phyloP scores from a whole-genome alignment of 305 asterid genomes.

The Andrographis paniculata region DNA sequence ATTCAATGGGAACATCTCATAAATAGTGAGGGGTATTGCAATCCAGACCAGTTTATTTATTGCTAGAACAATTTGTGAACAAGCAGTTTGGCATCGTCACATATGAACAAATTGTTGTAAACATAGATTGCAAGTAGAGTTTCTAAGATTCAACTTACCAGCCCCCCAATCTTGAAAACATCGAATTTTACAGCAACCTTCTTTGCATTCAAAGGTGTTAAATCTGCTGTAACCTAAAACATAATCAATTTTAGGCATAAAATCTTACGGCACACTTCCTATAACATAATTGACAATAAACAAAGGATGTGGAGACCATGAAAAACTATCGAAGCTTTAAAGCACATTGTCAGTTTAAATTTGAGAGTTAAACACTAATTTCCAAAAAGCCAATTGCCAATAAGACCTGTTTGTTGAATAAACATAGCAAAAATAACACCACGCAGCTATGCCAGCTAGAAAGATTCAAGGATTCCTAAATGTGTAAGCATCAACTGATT shows the following conservation, averaged over 20 bases:
- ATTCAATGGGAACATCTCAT: too few relatives aligned
- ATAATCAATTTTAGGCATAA: neutral
- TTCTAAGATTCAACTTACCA: constrained; percentile 32
- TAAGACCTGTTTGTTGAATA: neutral
- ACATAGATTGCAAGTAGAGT: neutral
- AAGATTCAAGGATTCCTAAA: too few relatives aligned
- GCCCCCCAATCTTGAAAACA: constrained; percentile 69
- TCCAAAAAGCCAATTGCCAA: neutral
- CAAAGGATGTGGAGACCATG: neutral
- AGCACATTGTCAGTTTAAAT: neutral
- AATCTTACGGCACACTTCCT: neutral
- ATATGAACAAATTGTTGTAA: neutral
- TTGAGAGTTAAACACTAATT: neutral
- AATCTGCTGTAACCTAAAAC: constrained; percentile 79
- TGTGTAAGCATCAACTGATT: too few relatives aligned
- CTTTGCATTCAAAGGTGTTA: constrained; percentile 63
- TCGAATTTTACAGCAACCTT: constrained; percentile 87
- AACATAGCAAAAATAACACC: neutral
- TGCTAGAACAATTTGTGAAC: too few relatives aligned
- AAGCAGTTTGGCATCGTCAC: too few relatives aligned
- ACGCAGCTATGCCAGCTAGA: neutral
- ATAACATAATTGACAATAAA: neutral
- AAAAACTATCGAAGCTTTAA: neutral
- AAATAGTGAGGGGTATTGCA: too few relatives aligned
- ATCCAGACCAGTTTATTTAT: too few relatives aligned